phyloP scores from a whole-genome alignment of 805 yeast genomes.

The Ogataea allantospora region DNA sequence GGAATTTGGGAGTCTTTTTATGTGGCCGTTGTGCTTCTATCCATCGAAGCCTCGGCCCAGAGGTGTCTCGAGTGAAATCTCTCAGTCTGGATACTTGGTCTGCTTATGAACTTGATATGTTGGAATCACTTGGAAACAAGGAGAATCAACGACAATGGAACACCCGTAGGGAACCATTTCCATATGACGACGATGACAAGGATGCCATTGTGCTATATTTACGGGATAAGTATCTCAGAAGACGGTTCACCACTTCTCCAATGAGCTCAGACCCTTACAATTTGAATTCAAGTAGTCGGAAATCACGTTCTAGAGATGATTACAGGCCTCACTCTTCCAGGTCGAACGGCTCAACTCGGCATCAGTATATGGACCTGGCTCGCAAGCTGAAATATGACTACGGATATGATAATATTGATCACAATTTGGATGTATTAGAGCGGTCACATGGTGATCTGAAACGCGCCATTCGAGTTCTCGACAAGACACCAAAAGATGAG shows the following conservation, averaged over 20 bases:
- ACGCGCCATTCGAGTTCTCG: conserved; percentile 57
- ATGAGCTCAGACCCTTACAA: conserved; percentile 38
- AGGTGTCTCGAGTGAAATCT: conserved; percentile 66
- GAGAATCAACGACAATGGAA: conserved; percentile 65
- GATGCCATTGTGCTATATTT: conserved; percentile 55
- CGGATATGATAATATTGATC: conserved; percentile 59
- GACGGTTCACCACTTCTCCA: conserved; percentile 49
- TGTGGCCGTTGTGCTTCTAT: conserved; percentile 85
- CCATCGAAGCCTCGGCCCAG: conserved; percentile 64
- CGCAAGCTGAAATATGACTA: conserved; percentile 45
- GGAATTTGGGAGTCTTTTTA: conserved; percentile 62
- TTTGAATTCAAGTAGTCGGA: conserved; percentile 34
- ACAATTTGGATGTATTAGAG: conserved; percentile 61
- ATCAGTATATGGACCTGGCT: conserved; percentile 50
- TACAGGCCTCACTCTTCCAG: conserved; percentile 29
- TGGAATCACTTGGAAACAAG: conserved; percentile 56
- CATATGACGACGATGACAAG: conserved; percentile 71
- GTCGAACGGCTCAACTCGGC: conserved; percentile 40
- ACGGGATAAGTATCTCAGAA: conserved; percentile 66
- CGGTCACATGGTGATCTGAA: conserved; percentile 58
- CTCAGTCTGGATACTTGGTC: conserved; percentile 73
- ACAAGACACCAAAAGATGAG: conserved; percentile 37
- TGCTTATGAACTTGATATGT: conserved; percentile 47
- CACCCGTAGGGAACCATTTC: conserved; percentile 63
- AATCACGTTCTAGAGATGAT: neutral